A percentile compares a stretch with the other conserved stretches of the same genome.
Conservation (phyloP, 768 basidiomycete species). For the Dioszegia aurantiaca region DNA sequence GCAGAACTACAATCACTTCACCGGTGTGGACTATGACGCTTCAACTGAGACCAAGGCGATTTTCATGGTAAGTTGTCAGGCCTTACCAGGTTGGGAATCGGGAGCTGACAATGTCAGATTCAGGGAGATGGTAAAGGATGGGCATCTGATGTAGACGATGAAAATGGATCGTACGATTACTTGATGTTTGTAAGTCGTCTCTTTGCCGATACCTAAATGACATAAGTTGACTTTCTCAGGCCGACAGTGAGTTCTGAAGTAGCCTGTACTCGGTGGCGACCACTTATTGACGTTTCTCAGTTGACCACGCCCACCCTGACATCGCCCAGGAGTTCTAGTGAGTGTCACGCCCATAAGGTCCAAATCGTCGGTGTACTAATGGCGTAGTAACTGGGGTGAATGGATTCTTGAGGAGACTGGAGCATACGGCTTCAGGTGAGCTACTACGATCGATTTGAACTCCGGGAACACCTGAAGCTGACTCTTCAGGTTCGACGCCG, state of each 20-base stretch:
- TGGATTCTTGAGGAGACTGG: slow-evolving; percentile 66
- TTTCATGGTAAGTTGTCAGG: slow-evolving; percentile 54
- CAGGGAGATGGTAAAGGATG: slow-evolving; percentile 68
- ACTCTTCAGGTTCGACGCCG: slow-evolving; percentile 64
- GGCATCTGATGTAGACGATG: slow-evolving; percentile 74
- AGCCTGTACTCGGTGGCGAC: background rate
- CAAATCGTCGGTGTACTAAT: background rate
- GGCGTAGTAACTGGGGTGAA: slow-evolving; percentile 61
- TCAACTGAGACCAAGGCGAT: slow-evolving; percentile 61
- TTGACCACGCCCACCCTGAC: slow-evolving; percentile 77
- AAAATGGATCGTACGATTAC: slow-evolving; percentile 59
- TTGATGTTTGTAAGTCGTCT: slow-evolving; percentile 42
- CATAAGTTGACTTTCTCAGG: background rate
- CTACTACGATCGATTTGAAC: background rate
- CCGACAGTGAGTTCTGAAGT: slow-evolving; percentile 24
- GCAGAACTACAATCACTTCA: slow-evolving; percentile 59
- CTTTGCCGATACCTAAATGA: background rate
- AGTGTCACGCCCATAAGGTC: background rate
- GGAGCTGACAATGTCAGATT: slow-evolving; percentile 55
- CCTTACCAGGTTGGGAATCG: background rate
- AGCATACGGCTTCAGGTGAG: slow-evolving; percentile 63
- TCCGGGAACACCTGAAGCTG: too few species aligned
- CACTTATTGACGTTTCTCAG: slow-evolving; percentile 41
- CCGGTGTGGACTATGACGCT: slow-evolving; percentile 83
- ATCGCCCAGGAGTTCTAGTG: slow-evolving; percentile 67